These are phyloP conservation scores for Babesia bigemina DNA, from an alignment of 169 alveolate genomes.

Conservation along the genomic window DNA sequence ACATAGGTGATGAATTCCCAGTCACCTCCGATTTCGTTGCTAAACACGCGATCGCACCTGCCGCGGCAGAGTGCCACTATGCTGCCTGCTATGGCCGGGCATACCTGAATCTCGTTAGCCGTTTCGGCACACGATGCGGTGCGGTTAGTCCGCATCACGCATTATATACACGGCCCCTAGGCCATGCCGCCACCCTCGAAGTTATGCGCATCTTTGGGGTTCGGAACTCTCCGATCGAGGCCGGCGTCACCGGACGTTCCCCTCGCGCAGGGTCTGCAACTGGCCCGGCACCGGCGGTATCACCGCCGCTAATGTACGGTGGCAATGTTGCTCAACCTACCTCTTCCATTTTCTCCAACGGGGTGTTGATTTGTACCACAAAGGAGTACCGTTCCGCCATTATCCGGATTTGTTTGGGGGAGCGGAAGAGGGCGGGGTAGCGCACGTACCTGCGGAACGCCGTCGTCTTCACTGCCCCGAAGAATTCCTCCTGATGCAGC, in stretches of 20 bases:
- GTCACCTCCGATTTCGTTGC: constrained; percentile 3
- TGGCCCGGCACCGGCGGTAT: no score
- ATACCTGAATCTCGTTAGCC: constrained; percentile 9
- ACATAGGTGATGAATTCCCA: constrained; percentile 57
- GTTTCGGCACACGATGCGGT: neutral
- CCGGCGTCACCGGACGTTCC: no score
- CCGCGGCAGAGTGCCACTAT: constrained; percentile 55
- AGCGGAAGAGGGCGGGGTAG: constrained; percentile 12
- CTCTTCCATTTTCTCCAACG: constrained; percentile 11
- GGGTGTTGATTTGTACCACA: constrained; percentile 22
- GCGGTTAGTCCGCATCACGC: no score
- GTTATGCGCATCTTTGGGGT: no score
- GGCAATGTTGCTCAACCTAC: neutral
- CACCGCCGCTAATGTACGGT: no score
- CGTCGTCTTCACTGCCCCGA: constrained; percentile 35
- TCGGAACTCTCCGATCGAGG: no score
- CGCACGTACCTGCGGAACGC: constrained; percentile 24
- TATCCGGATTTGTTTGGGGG: constrained; percentile 42
- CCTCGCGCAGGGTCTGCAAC: no score
- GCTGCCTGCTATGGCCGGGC: constrained; percentile 53
- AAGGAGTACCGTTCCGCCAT: constrained; percentile 32
- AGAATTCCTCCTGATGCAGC: constrained; percentile 59
- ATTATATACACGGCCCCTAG: no score
- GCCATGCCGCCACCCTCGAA: no score
- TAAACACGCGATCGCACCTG: constrained; percentile 4